phyloP scores from a whole-genome alignment of 2,329 filamentous ascomycete genomes.

The Cryoendolithus antarcticus region DNA sequence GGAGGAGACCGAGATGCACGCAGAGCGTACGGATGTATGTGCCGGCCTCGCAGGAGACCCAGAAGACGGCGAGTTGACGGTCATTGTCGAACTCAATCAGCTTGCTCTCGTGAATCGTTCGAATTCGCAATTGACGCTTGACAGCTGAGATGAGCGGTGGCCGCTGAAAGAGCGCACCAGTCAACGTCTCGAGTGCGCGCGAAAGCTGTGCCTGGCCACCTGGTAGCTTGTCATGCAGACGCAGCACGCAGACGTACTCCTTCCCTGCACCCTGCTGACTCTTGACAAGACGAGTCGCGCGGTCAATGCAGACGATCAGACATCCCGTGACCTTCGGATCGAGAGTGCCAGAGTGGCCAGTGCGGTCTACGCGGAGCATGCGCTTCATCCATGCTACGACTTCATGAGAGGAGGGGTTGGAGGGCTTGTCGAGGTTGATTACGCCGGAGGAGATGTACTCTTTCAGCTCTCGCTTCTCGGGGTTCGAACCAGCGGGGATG shows the following conservation, averaged over 20 bases:
- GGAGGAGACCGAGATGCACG: constrained; percentile 70
- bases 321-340: constrained; percentile 97
- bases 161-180: constrained; percentile 91
- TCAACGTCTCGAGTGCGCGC: constrained; percentile 87
- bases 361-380: constrained; percentile 90
- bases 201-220: constrained; percentile 89
- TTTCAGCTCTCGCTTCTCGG: constrained; percentile 88
- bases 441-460: constrained; percentile 94
- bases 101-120: constrained; percentile 96
- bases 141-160: constrained; percentile 96
- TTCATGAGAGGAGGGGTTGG: constrained; percentile 95
- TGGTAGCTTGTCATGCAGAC: constrained; percentile 88
- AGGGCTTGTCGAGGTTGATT: constrained; percentile 96
- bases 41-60: constrained; percentile 97
- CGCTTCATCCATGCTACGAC: constrained; percentile 99
- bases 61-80: constrained; percentile 92
- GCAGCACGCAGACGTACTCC: constrained; percentile 93
- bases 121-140: constrained; percentile 95
- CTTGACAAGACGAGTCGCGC: constrained; percentile 94
- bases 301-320: constrained; percentile 89
- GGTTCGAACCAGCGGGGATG: constrained; percentile 83
- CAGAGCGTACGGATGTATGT: constrained; percentile 98
- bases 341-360: constrained; percentile 93
- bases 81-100: constrained; percentile 95
- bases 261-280: constrained; percentile 98